A percentile compares a stretch with the other conserved stretches of the same genome.
Conservation (phyloP, 2,329 filamentous ascomycete genomes). For the Kalmusia sp. region DNA sequence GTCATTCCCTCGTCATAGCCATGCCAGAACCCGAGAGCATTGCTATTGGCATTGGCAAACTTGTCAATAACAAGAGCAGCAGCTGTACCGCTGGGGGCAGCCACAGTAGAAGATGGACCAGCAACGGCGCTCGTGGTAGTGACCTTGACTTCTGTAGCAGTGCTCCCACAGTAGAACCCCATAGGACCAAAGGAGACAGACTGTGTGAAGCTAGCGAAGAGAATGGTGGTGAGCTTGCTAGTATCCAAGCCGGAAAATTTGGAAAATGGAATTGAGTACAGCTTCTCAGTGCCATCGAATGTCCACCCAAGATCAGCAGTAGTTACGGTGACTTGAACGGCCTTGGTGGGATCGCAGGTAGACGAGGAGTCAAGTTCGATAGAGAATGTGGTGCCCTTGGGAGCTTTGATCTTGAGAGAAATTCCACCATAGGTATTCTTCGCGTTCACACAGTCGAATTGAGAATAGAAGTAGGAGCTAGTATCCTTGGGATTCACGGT, state of each 20-base stretch:
- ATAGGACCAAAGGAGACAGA: constrained; percentile 63
- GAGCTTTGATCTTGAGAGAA: constrained; percentile 62
- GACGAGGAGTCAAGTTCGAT: constrained; percentile 60
- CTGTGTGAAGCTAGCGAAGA: constrained; percentile 57
- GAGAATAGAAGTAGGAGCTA: constrained; percentile 65
- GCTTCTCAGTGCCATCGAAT: constrained; percentile 66
- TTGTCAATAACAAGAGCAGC: constrained; percentile 66
- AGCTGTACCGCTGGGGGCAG: constrained; percentile 58
- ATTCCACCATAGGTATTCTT: constrained; percentile 62
- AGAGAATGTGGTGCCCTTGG: constrained; percentile 58
- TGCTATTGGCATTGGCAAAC: constrained; percentile 61
- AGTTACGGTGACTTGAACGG: constrained; percentile 43
- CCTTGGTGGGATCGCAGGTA: constrained; percentile 53
- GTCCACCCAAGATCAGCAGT: constrained; percentile 63
- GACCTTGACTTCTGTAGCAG: constrained; percentile 58
- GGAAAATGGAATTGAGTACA: constrained; percentile 65
- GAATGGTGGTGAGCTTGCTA: constrained; percentile 60
- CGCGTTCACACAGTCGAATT: constrained; percentile 62
- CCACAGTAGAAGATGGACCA: constrained; percentile 56
- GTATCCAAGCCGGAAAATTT: constrained; percentile 60
- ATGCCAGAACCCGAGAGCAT: constrained; percentile 70
- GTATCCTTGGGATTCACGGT: constrained; percentile 59
- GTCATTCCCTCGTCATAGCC: constrained; percentile 68
- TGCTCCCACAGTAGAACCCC: constrained; percentile 64
- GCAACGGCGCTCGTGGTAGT: constrained; percentile 50